phyloP scores from a whole-genome alignment of 2,329 filamentous ascomycete genomes.

The Aspergillus piperis region DNA sequence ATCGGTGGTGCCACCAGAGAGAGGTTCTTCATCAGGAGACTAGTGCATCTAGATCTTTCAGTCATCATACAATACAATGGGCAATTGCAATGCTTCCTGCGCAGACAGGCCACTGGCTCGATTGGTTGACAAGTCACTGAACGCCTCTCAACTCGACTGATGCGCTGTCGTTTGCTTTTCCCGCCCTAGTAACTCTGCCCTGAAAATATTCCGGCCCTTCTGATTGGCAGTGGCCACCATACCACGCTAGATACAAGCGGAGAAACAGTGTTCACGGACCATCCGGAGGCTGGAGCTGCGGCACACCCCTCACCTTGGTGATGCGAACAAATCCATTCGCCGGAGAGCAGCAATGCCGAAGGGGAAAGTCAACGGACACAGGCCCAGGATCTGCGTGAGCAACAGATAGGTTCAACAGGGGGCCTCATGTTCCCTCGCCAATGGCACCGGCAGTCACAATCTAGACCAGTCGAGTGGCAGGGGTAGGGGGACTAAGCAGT shows the following conservation, averaged over 20 bases:
- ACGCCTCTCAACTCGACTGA: not conserved
- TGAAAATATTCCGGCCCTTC: not conserved
- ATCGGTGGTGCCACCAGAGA: not conserved
- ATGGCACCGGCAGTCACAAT: constrained; percentile 6
- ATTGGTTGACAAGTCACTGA: not conserved
- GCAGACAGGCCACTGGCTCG: not conserved
- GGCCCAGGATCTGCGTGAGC: not conserved
- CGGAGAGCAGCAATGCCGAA: not conserved
- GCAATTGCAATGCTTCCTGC: not conserved
- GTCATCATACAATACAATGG: not conserved
- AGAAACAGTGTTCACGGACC: not conserved
- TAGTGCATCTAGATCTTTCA: not conserved
- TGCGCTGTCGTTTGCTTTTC: not conserved
- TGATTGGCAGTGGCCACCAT: constrained; percentile 4
- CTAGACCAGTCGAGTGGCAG: constrained; percentile 3
- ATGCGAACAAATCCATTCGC: not conserved
- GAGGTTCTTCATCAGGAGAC: not conserved
- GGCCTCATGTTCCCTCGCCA: not conserved
- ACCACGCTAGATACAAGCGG: not conserved
- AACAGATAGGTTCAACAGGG: not conserved
- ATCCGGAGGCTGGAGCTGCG: not conserved
- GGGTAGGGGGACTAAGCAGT: not conserved
- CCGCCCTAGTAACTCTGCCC: not conserved
- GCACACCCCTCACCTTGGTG: not conserved
- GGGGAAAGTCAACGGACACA: not conserved